Base-by-base conservation (phyloP, 2,329 filamentous ascomycete genomes). In the Ciborinia camelliae region DNA sequence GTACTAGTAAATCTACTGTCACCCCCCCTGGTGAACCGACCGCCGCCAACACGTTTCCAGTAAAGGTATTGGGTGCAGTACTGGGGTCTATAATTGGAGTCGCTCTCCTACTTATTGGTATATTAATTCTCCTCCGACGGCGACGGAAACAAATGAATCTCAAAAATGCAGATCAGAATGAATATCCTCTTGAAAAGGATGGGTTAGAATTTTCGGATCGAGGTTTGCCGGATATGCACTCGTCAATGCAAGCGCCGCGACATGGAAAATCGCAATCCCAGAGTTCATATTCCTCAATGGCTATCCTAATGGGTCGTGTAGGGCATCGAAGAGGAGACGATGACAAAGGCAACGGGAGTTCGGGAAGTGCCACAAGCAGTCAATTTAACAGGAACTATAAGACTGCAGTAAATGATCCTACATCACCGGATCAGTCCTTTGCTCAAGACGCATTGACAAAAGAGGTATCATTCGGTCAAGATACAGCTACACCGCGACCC, bases 31-130 rank as follows among this genome's bases (percentile, higher is more conserved):
- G 68, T 20, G 64, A 58, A 41, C 50, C 66, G 4, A 23, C 64
- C 32, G 58, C 71, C 18, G 71, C 72, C 14, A 70, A 73, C 66
- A 69, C 71, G 32, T 65, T 72, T 72, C 74, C 79, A 82, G 65
- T 76, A 70, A 86, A 86, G 9, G 89, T 97, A 35, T 82, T 97
- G 1, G 93, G 91, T 41, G 90, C 91, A 59, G 90, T 90, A 0
- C 82, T 98, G 0, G 92, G 93, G 15, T 87, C 88, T n/a, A 86
- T 97, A 28, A 84, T 90, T 61, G 92, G 90, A 23, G 79, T 92
- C 61, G 86, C 89, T 26, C 78, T 73, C 4, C 65, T 75, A 8
- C 64, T 75, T 18, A 64, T 75, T 23, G 66, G 86, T 0, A 74
- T 97, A 8, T 81, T 97, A 26, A 79, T 95, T 59, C 80, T 90